Conservation (phyloP, 352 stramenopile species). For the Phytophthora uliginosa region DNA sequence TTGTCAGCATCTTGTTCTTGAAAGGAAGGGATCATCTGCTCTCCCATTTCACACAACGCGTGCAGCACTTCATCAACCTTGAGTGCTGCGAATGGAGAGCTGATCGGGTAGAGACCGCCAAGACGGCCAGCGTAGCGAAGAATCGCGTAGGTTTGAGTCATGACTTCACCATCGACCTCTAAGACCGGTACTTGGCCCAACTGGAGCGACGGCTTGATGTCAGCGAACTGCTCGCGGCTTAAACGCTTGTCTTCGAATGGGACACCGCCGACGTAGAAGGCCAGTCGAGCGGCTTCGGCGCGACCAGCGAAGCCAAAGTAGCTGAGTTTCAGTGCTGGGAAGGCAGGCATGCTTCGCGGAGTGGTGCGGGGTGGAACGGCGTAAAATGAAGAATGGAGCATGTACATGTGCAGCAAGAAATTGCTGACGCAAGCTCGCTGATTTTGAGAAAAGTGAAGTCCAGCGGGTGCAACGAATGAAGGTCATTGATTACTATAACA, state of each 20-base stretch:
- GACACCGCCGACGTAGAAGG: constrained; percentile 62
- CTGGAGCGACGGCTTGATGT: constrained; percentile 51
- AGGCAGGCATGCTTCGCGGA: constrained; percentile 30
- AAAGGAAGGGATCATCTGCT: constrained; percentile 40
- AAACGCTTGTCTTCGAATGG: constrained; percentile 70
- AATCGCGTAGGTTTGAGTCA: constrained; percentile 73
- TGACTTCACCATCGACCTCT: constrained; percentile 61
- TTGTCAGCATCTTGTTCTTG: constrained; percentile 44
- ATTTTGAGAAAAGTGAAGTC: background rate
- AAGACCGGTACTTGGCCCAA: constrained; percentile 61
- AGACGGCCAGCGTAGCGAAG: constrained; percentile 76
- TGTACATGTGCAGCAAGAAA: background rate
- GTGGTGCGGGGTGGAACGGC: background rate
- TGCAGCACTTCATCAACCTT: constrained; percentile 69
- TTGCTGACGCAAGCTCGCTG: background rate
- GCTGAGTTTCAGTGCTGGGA: constrained; percentile 60
- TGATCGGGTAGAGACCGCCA: constrained; percentile 58
- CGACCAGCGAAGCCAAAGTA: constrained; percentile 59
- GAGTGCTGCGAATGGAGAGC: constrained; percentile 46
- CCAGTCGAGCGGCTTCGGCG: constrained; percentile 60
- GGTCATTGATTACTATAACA: background rate
- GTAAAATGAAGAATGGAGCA: constrained; percentile 16
- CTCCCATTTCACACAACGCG: constrained; percentile 40
- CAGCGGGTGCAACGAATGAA: background rate
- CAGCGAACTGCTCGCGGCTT: constrained; percentile 38